Evolutionary conservation across 1,284 basidiomycete species (phyloP), one percentile per base, ranked within the genome.

Genomic region (Marasmius sp.): DNA sequence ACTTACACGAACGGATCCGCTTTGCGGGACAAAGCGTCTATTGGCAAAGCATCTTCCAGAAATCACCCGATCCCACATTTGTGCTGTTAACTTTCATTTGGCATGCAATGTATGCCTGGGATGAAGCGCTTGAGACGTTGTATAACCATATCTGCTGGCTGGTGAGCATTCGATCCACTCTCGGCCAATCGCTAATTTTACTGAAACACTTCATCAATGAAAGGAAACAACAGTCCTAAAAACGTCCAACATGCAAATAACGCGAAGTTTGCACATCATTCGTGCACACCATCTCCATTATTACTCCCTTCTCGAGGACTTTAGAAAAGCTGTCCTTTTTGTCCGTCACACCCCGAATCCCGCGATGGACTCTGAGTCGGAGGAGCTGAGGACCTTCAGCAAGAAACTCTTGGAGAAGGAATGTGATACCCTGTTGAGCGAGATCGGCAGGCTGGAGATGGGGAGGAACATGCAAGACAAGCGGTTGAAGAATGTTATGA

Each of bases 61-160:
- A 70, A 51, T 78, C 80, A 0, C 68, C 67, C 8, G 84, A 86
- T 66, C 82, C 84, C 0, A 85, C 84, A 0, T 81, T 86, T 58
- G 65, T 85, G 1, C 74, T 86, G 16, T 72, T 86, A 34, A 75
- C 80, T 5, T 79, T 79, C 49, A 70, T 86, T 50, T 86, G 85
- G 84, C 82, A 86, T 57, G 81, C 82, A 5, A 64, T 85, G 61
- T 86, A 85, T 65, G 81, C 81, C 0, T 86, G 84, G 83, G 85
- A 86, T 59, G 78, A 86, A 65, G 75, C 83, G 0, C 66, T 86
- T 7, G 84, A 85, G 61, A 72, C 74, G 39, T 69, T 86, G 43
- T 84, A 84, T 57, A 62, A 69, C 1, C 78, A 85, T 65, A 77
- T 86, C 41, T 79, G 74, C 62, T 69, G 65, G 43, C 72, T 85